Percentiles rank a stretch among this genome's conserved stretches.
Evolutionary conservation across 2,329 filamentous ascomycete genomes (phyloP).

Genomic region (Exophiala phaeomuriformis): DNA sequence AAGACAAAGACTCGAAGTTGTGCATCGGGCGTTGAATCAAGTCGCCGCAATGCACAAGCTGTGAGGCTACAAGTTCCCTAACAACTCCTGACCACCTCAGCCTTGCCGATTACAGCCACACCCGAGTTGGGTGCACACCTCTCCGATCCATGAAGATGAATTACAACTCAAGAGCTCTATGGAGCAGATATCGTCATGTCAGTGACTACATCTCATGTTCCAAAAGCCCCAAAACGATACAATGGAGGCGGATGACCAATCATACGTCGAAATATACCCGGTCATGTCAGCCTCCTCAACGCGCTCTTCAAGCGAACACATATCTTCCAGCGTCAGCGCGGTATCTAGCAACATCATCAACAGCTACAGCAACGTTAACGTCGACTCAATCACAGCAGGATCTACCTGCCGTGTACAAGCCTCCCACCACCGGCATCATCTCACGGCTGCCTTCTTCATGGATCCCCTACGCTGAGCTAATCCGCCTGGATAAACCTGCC

Average conservation of each 20-base stretch:
- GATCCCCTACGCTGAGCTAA: constrained; percentile 50
- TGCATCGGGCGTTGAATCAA: background rate
- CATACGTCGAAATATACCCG: background rate
- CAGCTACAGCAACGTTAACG: background rate
- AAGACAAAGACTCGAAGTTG: too few species aligned
- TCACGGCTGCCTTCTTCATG: constrained; percentile 43
- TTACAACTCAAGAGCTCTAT: background rate
- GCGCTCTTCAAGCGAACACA: background rate
- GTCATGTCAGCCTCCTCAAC: background rate
- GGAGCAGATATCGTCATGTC: background rate
- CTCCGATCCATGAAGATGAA: background rate
- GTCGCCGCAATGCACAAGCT: background rate
- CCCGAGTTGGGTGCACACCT: background rate
- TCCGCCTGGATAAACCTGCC: constrained; percentile 46
- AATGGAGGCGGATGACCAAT: background rate
- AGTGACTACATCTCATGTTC: too few species aligned
- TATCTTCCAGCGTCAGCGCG: background rate
- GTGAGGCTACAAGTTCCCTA: background rate
- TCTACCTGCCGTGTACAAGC: constrained; percentile 34
- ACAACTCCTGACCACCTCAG: background rate
- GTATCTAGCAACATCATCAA: constrained; percentile 2
- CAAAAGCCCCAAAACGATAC: background rate
- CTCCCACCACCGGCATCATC: constrained; percentile 41
- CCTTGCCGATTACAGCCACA: background rate
- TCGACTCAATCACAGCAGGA: constrained; percentile 1